Percentiles rank a stretch among this genome's conserved stretches.
phyloP scores from a whole-genome alignment of 1,284 basidiomycete species.

The Fomitopsis schrenkii region DNA sequence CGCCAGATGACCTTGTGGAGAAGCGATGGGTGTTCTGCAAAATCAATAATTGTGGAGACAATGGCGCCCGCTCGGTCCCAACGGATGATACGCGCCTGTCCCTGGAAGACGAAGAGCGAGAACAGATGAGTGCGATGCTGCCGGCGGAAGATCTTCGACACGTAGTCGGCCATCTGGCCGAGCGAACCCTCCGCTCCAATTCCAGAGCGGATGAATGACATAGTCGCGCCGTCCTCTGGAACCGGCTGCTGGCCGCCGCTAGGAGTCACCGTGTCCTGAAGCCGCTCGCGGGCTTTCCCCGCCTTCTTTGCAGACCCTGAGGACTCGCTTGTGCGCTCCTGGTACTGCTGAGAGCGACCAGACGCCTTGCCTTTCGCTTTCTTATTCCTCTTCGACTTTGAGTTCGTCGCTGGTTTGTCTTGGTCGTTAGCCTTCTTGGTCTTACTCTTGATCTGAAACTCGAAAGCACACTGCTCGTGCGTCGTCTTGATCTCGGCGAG shows the following conservation, averaged over 20 bases:
- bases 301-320: not conserved
- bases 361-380: not conserved
- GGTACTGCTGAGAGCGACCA: too few relatives aligned
- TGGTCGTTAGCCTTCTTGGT: not conserved
- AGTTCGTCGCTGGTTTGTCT: not conserved
- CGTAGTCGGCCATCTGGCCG: not conserved
- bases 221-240: not conserved
- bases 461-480: not conserved
- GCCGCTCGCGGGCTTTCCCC: not conserved
- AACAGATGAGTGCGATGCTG: slow-evolving; percentile 12
- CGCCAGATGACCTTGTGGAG: slow-evolving; percentile 14
- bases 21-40: slow-evolving; percentile 1
- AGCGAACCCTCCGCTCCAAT: not conserved
- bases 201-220: not conserved
- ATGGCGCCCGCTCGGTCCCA: slow-evolving; percentile 15
- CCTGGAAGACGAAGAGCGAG: slow-evolving; percentile 11
- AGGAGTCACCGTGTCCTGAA: too few relatives aligned
- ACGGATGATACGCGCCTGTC: slow-evolving; percentile 11
- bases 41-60: slow-evolving; percentile 11
- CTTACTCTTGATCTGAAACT: not conserved
- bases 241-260: too few relatives aligned
- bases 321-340: too few relatives aligned
- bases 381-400: not conserved
- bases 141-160: not conserved
- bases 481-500: not conserved